Conservation (phyloP, 2,329 filamentous ascomycete genomes). For the Colletotrichum echinochloae region DNA sequence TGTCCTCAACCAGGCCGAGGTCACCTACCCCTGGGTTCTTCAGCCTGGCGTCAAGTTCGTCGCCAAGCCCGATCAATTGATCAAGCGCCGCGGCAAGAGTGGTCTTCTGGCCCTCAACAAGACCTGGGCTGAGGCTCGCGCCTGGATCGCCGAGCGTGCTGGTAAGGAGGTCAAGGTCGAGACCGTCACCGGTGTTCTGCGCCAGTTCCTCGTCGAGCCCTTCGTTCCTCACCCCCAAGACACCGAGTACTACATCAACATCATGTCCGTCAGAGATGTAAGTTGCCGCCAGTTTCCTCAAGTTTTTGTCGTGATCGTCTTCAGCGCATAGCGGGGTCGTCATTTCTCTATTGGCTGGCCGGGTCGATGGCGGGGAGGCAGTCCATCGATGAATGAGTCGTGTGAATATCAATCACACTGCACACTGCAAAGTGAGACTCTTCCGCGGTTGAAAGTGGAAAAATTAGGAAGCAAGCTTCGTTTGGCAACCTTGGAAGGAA, state of each 20-base stretch:
- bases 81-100: slow-evolving; percentile 99
- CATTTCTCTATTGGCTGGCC: slow-evolving; percentile 17
- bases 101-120: slow-evolving; percentile 97
- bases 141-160: slow-evolving; percentile 92
- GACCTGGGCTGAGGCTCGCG: slow-evolving; percentile 92
- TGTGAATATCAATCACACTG: slow-evolving; percentile 21
- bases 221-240: slow-evolving; percentile 96
- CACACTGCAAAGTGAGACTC: slow-evolving; percentile 25
- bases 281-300: slow-evolving; percentile 58
- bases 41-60: slow-evolving; percentile 89
- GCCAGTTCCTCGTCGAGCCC: slow-evolving; percentile 97
- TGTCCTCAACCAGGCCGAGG: slow-evolving; percentile 94
- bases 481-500: slow-evolving; percentile 32
- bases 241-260: slow-evolving; percentile 99
- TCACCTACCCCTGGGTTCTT: slow-evolving; percentile 96
- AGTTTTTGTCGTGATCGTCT: slow-evolving; percentile 24
- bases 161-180: slow-evolving; percentile 95
- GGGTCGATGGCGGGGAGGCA: slow-evolving; percentile 14
- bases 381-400: slow-evolving; percentile 36
- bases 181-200: slow-evolving; percentile 86
- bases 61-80: slow-evolving; percentile 99
- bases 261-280: slow-evolving; percentile 99
- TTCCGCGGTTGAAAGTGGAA: slow-evolving; percentile 13
- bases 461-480: slow-evolving; percentile 22
- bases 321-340: slow-evolving; percentile 21